Evolutionary conservation across 805 yeast species (phyloP).

Genomic region (Cyberlindnera maclurae): DNA sequence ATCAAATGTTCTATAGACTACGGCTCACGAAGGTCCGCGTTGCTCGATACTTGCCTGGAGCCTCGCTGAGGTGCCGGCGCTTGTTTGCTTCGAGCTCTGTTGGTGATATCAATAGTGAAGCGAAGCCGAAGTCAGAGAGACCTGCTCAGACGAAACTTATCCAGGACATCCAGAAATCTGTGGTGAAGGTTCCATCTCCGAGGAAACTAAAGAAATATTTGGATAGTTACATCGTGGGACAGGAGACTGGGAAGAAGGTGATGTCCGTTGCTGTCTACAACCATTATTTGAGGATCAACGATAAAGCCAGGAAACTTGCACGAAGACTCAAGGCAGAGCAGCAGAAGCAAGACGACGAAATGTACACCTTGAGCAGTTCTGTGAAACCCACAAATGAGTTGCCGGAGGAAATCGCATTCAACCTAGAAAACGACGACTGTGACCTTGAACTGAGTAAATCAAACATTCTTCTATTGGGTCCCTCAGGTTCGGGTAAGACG

Average conservation of each 20-base stretch:
- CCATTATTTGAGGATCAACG: constrained; percentile 44
- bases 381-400: constrained; percentile 19
- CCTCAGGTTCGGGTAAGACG: constrained; percentile 59
- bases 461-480: constrained; percentile 49
- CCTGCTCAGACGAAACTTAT: background rate
- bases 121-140: too few species aligned
- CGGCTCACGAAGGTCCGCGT: too few species aligned
- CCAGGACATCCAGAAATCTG: constrained; percentile 11
- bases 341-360: constrained; percentile 24
- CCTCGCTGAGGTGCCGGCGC: too few species aligned
- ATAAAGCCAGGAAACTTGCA: constrained; percentile 28
- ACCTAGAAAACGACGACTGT: constrained; percentile 26
- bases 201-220: constrained; percentile 35
- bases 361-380: constrained; percentile 16
- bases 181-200: constrained; percentile 39
- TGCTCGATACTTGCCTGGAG: too few species aligned
- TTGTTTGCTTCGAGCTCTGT: background rate
- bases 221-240: constrained; percentile 51
- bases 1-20: too few species aligned
- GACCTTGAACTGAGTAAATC: constrained; percentile 47
- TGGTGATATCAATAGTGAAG: background rate
- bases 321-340: constrained; percentile 22
- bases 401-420: constrained; percentile 27
- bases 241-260: constrained; percentile 47
- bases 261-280: constrained; percentile 56